phyloP scores from a whole-genome alignment of 345 rosid genomes.

The Sisymbrium altissimum region DNA sequence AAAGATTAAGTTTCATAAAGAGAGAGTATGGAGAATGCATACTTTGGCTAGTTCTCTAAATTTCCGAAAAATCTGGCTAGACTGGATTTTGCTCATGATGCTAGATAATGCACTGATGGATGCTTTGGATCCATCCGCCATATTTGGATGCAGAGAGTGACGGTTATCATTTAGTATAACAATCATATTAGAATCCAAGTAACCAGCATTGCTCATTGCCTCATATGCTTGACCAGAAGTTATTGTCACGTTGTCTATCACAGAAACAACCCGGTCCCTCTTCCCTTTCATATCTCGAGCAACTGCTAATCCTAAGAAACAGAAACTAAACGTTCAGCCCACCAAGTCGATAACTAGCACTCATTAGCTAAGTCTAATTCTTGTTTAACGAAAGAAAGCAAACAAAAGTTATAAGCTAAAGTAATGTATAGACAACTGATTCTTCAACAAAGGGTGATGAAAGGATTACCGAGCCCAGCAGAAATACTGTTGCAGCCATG shows the following conservation, averaged over 20 bases:
- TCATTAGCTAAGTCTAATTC: neutral
- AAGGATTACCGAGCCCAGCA: conserved; percentile 80
- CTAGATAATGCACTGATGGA: conserved; percentile 78
- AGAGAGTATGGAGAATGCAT: conserved; percentile 7
- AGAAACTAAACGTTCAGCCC: neutral
- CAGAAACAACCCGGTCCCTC: conserved; percentile 64
- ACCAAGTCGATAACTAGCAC: neutral
- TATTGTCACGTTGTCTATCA: conserved; percentile 76
- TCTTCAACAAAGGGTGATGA: conserved; percentile 2
- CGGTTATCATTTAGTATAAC: conserved; percentile 85
- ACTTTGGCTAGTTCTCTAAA: conserved; percentile 93
- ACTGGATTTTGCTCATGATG: conserved; percentile 81
- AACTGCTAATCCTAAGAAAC: conserved; percentile 67
- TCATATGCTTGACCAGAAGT: conserved; percentile 94
- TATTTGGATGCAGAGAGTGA: conserved; percentile 68
- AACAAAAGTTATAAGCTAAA: neutral
- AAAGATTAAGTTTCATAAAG: neutral
- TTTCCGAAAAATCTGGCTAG: conserved; percentile 77
- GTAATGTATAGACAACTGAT: neutral
- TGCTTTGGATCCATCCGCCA: conserved; percentile 70
- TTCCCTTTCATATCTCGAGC: conserved; percentile 91
- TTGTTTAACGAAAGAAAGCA: neutral
- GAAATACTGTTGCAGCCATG: conserved; percentile 93
- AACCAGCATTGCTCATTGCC: conserved; percentile 95
- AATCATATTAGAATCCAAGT: conserved; percentile 83